Evolutionary conservation across 2,329 filamentous ascomycete genomes (phyloP).

Genomic region (Colletotrichum costaricense): DNA sequence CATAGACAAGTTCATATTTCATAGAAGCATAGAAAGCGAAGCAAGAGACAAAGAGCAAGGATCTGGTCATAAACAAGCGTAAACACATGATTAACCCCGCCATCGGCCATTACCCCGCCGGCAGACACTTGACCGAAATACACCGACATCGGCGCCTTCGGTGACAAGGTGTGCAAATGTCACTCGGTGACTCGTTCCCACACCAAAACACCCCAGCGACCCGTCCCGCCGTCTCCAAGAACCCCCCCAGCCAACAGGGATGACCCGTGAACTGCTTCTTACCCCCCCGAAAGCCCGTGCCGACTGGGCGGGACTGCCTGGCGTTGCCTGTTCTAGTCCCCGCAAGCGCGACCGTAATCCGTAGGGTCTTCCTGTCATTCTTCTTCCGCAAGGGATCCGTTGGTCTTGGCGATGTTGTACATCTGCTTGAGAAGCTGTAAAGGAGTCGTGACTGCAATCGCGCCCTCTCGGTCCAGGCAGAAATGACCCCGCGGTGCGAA

Average conservation of each 20-base stretch:
- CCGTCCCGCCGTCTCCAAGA: background rate
- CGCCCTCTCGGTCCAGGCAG: background rate
- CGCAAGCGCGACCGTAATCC: background rate
- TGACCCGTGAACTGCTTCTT: background rate
- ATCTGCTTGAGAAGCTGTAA: background rate
- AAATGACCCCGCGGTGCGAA: background rate
- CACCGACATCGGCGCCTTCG: background rate
- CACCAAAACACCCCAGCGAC: background rate
- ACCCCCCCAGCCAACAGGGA: constrained; percentile 1
- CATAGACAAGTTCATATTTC: too few species aligned
- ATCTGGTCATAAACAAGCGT: too few species aligned
- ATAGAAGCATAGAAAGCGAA: too few species aligned
- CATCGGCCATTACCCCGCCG: background rate
- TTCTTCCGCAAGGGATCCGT: background rate
- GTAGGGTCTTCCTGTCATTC: background rate
- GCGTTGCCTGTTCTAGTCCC: background rate
- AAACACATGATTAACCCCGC: too few species aligned
- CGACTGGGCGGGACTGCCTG: background rate
- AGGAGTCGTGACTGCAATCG: too few species aligned
- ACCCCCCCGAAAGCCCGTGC: background rate
- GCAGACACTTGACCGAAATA: background rate
- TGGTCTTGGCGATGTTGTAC: background rate
- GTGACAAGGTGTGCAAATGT: too few species aligned
- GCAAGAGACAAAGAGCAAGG: too few species aligned
- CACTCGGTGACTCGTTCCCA: background rate